These are phyloP conservation scores for Hypoxylon sp. DNA, from an alignment of 2,329 filamentous ascomycete species.

Conservation along the genomic window DNA sequence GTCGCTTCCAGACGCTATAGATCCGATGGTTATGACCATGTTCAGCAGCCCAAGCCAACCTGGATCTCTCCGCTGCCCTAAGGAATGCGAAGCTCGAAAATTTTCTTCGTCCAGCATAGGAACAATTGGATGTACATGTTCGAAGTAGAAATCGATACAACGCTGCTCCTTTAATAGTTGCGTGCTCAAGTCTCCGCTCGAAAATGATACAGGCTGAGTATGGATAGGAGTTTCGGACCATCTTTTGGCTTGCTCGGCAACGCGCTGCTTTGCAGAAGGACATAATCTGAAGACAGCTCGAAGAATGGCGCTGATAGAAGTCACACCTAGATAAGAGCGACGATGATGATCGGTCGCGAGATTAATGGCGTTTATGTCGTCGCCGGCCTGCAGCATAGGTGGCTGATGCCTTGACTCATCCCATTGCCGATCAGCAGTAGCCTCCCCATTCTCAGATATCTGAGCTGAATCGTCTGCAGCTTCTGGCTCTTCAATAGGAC, in stretches of 20 bases:
- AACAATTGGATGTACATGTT: conserved; percentile 41
- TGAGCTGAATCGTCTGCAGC: conserved; percentile 38
- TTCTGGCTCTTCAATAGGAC: conserved; percentile 32
- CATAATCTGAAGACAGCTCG: conserved; percentile 39
- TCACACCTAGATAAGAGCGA: conserved; percentile 39
- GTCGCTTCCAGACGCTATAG: conserved; percentile 42
- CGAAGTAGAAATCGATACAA: conserved; percentile 43
- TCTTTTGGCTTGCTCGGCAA: conserved; percentile 40
- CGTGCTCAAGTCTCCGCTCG: conserved; percentile 29
- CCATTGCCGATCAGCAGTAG: conserved; percentile 40
- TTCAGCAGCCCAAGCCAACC: conserved; percentile 40
- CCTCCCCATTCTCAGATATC: conserved; percentile 39
- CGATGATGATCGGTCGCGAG: conserved; percentile 41
- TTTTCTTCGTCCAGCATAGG: conserved; percentile 43
- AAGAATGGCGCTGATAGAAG: conserved; percentile 42
- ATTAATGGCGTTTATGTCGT: conserved; percentile 43
- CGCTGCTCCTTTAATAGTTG: conserved; percentile 41
- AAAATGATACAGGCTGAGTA: conserved; percentile 24
- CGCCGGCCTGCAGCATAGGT: conserved; percentile 36
- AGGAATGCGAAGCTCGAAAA: conserved; percentile 36
- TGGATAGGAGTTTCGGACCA: conserved; percentile 38
- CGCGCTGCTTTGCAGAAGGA: conserved; percentile 38
- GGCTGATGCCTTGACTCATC: conserved; percentile 40
- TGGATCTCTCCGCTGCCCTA: conserved; percentile 32
- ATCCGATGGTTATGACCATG: conserved; percentile 43